Percentiles rank a stretch among this genome's conserved stretches.
Evolutionary conservation across 306 rosid genomes (phyloP).

Genomic region (Medicago lupulina): DNA sequence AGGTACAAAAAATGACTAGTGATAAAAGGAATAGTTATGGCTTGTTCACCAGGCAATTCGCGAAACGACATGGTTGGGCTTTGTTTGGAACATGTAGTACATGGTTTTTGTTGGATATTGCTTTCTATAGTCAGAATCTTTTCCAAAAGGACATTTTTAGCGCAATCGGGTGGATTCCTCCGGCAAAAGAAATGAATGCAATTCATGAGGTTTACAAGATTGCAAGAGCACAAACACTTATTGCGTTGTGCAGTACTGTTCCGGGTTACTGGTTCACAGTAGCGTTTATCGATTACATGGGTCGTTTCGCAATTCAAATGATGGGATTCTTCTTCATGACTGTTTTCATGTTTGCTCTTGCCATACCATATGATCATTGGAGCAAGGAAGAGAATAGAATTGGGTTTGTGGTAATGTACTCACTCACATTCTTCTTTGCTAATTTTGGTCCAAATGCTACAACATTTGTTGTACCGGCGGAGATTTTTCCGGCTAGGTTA

Average conservation of each 20-base stretch:
- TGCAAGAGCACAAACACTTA: constrained; percentile 75
- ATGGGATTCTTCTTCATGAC: constrained; percentile 94
- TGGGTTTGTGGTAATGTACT: constrained; percentile 70
- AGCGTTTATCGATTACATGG: constrained; percentile 59
- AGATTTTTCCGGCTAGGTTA: constrained; percentile 80
- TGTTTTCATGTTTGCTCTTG: constrained; percentile 80
- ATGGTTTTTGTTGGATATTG: constrained; percentile 83
- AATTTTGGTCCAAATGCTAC: constrained; percentile 89
- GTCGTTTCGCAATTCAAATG: constrained; percentile 72
- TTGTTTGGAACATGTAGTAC: constrained; percentile 66
- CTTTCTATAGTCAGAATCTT: constrained; percentile 76
- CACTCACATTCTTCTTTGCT: constrained; percentile 77
- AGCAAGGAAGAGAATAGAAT: constrained; percentile 40
- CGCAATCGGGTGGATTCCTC: constrained; percentile 78
- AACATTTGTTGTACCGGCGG: constrained; percentile 82
- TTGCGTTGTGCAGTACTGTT: constrained; percentile 74
- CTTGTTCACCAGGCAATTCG: constrained; percentile 60
- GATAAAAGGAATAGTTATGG: constrained; percentile 46
- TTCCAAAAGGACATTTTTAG: constrained; percentile 80
- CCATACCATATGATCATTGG: constrained; percentile 86
- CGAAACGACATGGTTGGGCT: constrained; percentile 60
- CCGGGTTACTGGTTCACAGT: constrained; percentile 94
- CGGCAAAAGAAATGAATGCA: constrained; percentile 64
- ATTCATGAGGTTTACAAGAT: constrained; percentile 66
- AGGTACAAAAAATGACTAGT: constrained; percentile 3